Base-by-base conservation (phyloP, 768 basidiomycete genomes). In the Obba rivulosa region DNA sequence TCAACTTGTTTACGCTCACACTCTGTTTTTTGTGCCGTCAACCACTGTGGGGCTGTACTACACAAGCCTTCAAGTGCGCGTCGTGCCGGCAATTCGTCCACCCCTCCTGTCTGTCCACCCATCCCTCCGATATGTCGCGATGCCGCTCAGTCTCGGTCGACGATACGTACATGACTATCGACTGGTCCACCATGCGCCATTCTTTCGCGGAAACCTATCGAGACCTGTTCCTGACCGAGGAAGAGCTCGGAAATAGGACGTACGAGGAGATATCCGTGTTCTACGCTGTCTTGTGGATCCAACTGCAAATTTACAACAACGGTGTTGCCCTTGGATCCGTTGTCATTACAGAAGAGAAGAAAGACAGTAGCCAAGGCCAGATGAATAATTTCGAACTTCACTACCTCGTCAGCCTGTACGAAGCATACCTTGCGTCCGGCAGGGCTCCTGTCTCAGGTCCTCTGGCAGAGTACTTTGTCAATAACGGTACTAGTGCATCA, bases 1-100 rank as follows among this genome's bases (percentile, higher is more conserved):
- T 81, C 50, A 90, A 85, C 56, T 62, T 87, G 37, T 91, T 92
- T 66, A 85, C 80, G 21, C 64, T 91, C 8, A 77, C 78, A n/a
- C 71, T 85, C 8, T 93, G 90, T 60, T 73, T 77, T 51, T 59
- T 74, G 3, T 93, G 90, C 61, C 71, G 65, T 17, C 64, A 73
- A 37, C 90, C 90, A 2, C 70, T 92, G 10, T 92, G 89, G 88
- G 90, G 88, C 2, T 72, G 67, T 41, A 64, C 70, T 13, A 65
- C 64, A 31, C 89, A 92, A 62, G 85, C 79, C 2, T 57, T 84
- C 18, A 77, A 75, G 43, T 93, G 90, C 59, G 60, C 62, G 21
- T 65, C 68, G 2, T 93, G 90, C 64, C 71, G 71, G 28, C 68
- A 75, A 18, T 81, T 87, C 46, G 72, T 75, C 13, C 89, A 90